Conservation (phyloP, 139 green algal species). For the Parachlorella kessleri region DNA sequence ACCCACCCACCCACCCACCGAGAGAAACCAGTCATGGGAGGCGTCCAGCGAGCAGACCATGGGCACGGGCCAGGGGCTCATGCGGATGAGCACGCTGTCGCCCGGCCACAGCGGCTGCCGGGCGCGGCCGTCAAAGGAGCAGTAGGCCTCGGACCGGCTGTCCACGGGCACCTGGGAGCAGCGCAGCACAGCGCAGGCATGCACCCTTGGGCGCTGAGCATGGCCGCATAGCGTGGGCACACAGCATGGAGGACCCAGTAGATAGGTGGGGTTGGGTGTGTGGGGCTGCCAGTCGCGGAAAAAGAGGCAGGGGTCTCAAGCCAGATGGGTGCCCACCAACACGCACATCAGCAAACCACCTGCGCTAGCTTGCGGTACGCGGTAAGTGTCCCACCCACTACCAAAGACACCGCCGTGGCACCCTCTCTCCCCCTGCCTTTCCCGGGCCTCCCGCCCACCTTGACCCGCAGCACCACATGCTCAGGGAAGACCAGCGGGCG, state of each 20-base stretch:
- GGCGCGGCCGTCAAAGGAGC: slow-evolving; percentile 71
- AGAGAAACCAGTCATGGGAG: slow-evolving; percentile 80
- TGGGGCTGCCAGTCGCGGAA: too few species aligned
- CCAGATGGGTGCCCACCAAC: too few species aligned
- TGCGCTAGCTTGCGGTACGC: too few species aligned
- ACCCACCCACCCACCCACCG: slow-evolving; percentile 34
- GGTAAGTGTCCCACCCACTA: not conserved
- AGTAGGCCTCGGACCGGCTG: slow-evolving; percentile 70
- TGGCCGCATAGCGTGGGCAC: too few species aligned
- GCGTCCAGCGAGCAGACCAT: slow-evolving; percentile 73
- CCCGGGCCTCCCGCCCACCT: slow-evolving; percentile 60
- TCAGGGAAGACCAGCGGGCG: slow-evolving; percentile 75
- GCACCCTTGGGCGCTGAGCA: too few species aligned
- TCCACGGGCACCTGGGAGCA: slow-evolving; percentile 65
- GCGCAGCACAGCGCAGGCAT: not conserved
- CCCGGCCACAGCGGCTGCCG: slow-evolving; percentile 53
- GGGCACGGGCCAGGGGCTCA: slow-evolving; percentile 61
- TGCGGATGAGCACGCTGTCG: slow-evolving; percentile 70
- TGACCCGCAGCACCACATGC: slow-evolving; percentile 65
- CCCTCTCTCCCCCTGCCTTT: too few species aligned
- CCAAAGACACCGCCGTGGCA: too few species aligned
- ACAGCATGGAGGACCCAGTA: too few species aligned
- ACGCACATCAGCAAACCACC: not conserved
- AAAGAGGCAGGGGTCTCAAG: too few species aligned
- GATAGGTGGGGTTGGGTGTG: too few species aligned